Conservation (phyloP, 257 asterid species). For the Nicotiana attenuata region DNA sequence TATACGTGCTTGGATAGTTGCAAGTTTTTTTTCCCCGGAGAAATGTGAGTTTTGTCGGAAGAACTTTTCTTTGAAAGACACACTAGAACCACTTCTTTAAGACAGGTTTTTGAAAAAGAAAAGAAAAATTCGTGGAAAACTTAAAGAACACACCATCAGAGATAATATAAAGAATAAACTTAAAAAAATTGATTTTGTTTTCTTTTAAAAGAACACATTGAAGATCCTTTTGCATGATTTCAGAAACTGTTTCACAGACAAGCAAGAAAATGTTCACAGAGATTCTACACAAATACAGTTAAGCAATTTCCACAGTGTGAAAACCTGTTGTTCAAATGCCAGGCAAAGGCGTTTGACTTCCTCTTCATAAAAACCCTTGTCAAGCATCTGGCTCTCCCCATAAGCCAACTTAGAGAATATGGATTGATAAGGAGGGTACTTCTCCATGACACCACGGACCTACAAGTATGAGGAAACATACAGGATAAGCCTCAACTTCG, state of each 20-base stretch:
- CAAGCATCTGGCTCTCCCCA: constrained; percentile 92
- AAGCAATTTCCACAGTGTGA: background rate
- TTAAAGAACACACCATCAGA: no score
- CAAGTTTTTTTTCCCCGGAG: no score
- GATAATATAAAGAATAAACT: no score
- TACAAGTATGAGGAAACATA: constrained; percentile 19
- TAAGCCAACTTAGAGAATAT: constrained; percentile 69
- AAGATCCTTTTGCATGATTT: no score
- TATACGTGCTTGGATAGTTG: no score
- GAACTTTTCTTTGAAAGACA: no score
- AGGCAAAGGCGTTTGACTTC: constrained; percentile 90
- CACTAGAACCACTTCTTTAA: no score
- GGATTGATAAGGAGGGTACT: constrained; percentile 82
- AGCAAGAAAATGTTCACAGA: background rate
- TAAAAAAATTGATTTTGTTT: no score
- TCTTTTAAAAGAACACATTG: no score
- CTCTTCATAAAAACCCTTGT: constrained; percentile 91
- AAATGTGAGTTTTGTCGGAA: no score
- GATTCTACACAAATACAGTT: background rate
- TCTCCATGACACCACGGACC: constrained; percentile 86
- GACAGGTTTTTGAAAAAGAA: background rate
- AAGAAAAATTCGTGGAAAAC: background rate
- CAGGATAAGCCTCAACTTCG: background rate
- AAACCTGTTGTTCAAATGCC: constrained; percentile 90
- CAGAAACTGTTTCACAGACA: background rate